Base-by-base conservation (phyloP, 2,329 filamentous ascomycete species). In the Aspergillus cejpii region DNA sequence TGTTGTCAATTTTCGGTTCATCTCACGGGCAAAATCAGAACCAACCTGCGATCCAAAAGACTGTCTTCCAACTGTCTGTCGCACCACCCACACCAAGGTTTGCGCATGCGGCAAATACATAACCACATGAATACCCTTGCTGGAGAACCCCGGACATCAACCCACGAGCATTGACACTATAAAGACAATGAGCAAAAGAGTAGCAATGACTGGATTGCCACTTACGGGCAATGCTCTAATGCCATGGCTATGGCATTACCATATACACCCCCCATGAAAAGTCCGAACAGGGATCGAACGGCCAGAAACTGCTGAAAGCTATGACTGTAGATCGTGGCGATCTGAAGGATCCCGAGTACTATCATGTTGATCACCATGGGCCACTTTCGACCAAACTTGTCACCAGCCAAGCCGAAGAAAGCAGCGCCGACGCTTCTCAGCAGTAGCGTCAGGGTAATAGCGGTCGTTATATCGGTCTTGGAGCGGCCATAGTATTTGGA, bases 301-400 rank as follows among this genome's bases (percentile, higher is more conserved):
- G 79, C 84, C n/a, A 89, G 69, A 63, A 90, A 90, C 56, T 87
- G 78, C 43, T 76, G 64, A 61, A 87, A 92, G 0, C 83, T 89
- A 0, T 63, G 57, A 60, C 80, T 78, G 68, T 88, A 92, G 55
- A 88, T 88, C 14, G 87, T 92, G 19, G 81, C 85, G 47, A 89
- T 78, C 63, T 90, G 84, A 7, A 90, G 73, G 5, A 81, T 62
- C 28, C 81, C 81, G 3, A 87, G 73, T 19, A 87, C 68, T 47
- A 89, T 71, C 80, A 90, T 85, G 72, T 91, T 91, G 56, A 80
- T 56, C 6, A 90, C 82, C 83, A 90, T 87, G 36, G 86, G 85
- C 82, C 84, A 63, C 41, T 90, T 91, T 44, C 87, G 79, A 5
- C 87, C 87, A 62, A 80, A 92, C 53, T 81, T 81, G 66, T 94